Conservation (phyloP, 306 rosid species). For the Corylus americana region DNA sequence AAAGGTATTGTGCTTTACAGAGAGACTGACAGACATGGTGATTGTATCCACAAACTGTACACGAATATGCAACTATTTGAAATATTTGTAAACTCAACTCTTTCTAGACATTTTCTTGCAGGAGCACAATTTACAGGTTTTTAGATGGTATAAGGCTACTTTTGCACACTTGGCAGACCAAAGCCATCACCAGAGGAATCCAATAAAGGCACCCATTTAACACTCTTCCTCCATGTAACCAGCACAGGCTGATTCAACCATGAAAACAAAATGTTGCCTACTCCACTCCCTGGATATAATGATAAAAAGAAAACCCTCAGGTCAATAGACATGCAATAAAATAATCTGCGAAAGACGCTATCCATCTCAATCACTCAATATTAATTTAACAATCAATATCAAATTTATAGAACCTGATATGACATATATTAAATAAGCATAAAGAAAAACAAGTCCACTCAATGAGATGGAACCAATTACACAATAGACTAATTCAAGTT, state of each 20-base stretch:
- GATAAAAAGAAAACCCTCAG: slow-evolving; percentile 33
- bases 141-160: slow-evolving; percentile 17
- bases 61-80: not conserved
- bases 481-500: too few species aligned
- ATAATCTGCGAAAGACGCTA: slow-evolving; percentile 26
- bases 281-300: slow-evolving; percentile 45
- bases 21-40: not conserved
- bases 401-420: too few species aligned
- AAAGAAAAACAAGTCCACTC: too few species aligned
- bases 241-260: slow-evolving; percentile 43
- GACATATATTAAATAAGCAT: too few species aligned
- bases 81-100: not conserved
- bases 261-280: slow-evolving; percentile 40
- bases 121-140: slow-evolving; percentile 16
- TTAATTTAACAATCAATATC: too few species aligned
- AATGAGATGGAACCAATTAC: too few species aligned
- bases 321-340: slow-evolving; percentile 25
- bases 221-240: slow-evolving; percentile 38
- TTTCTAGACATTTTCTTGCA: slow-evolving; percentile 25
- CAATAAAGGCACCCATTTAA: slow-evolving; percentile 33
- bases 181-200: slow-evolving; percentile 30
- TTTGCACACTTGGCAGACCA: slow-evolving; percentile 28
- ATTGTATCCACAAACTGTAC: not conserved
- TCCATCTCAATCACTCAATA: slow-evolving; percentile 18
- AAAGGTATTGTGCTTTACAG: slow-evolving; percentile 10